Conservation (phyloP, 306 rosid genomes). For the Lithocarpus polystachyus region DNA sequence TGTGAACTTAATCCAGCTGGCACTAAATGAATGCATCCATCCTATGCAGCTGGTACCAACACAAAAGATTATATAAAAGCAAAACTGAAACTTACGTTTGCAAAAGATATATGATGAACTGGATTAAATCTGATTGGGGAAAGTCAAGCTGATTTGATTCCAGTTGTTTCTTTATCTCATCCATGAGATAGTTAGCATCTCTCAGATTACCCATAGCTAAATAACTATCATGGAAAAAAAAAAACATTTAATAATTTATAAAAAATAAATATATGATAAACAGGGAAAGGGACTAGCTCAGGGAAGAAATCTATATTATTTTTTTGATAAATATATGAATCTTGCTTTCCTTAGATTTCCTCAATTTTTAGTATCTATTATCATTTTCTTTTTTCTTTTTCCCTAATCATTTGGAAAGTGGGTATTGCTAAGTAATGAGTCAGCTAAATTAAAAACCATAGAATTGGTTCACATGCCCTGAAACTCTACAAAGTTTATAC, state of each 20-base stretch:
- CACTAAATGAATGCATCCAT: not conserved
- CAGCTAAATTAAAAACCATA: not conserved
- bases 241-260: too few relatives aligned
- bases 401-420: not conserved
- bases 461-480: not conserved
- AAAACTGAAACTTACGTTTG: slow-evolving; percentile 59
- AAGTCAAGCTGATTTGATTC: slow-evolving; percentile 44
- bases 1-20: not conserved
- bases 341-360: too few relatives aligned
- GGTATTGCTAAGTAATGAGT: not conserved
- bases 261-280: too few relatives aligned
- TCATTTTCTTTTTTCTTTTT: not conserved
- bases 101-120: slow-evolving; percentile 68
- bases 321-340: not conserved
- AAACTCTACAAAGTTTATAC: not conserved
- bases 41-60: slow-evolving; percentile 1
- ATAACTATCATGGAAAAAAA: too few relatives aligned
- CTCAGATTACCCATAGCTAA: too few relatives aligned
- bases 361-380: not conserved
- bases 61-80: slow-evolving; percentile 2
- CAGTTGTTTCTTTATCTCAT: slow-evolving; percentile 68
- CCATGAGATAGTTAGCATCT: too few relatives aligned
- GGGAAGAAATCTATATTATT: too few relatives aligned
- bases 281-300: too few relatives aligned
- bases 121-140: slow-evolving; percentile 71